Conservation (phyloP, 129 eudicot genomes). For the Flaveria linearis region DNA sequence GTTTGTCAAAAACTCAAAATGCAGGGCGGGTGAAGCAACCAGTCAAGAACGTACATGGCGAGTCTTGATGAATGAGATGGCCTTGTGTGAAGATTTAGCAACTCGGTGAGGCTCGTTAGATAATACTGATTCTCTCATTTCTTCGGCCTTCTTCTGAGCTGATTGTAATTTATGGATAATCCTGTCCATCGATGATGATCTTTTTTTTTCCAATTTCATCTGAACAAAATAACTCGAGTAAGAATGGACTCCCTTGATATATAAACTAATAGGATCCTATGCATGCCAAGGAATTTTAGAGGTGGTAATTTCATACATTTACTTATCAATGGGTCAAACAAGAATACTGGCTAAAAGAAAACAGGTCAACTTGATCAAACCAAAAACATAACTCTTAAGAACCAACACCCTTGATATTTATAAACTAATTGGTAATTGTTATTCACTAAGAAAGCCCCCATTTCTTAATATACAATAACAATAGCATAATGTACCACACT, state of each 20-base stretch:
- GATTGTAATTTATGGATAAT: conserved; percentile 74
- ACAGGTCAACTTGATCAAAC: neutral
- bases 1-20: conserved; percentile 37
- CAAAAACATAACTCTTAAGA: too few relatives aligned
- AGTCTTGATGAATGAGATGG: conserved; percentile 52
- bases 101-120: conserved; percentile 46
- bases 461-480: too few relatives aligned
- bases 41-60: conserved; percentile 61
- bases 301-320: neutral
- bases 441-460: too few relatives aligned
- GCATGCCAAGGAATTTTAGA: conserved; percentile 5
- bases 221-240: conserved; percentile 38
- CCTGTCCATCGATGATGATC: conserved; percentile 89
- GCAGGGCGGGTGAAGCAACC: conserved; percentile 91
- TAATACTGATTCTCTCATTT: conserved; percentile 64
- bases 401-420: too few relatives aligned
- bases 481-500: too few relatives aligned
- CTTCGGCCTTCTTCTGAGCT: conserved; percentile 88
- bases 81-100: conserved; percentile 50
- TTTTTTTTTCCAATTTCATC: conserved; percentile 93
- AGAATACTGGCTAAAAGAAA: neutral
- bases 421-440: too few relatives aligned
- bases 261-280: conserved; percentile 13
- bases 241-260: conserved; percentile 19
- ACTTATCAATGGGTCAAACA: neutral